Evolutionary conservation across 345 rosid genomes (phyloP), one percentile per base, ranked within the genome.

Genomic region (Luvunga scandens): DNA sequence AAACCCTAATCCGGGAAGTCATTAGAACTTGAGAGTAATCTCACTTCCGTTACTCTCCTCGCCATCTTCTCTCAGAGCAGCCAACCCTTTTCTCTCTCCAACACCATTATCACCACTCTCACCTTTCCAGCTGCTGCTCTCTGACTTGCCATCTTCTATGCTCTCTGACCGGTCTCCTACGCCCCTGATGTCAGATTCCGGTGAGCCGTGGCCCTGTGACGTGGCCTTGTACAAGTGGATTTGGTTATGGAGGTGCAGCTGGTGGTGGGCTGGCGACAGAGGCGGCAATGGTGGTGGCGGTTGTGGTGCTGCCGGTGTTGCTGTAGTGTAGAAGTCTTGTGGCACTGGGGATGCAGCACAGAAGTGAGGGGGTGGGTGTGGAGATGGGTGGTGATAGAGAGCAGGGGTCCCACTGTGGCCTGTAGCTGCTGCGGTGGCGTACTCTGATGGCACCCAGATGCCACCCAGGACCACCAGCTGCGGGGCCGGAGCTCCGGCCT

Each of bases 401-500:
- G 92, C 66, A 6, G 90, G 78, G 27, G 83, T 72, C 24, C 92
- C 94, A 30, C 84, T 79, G 77, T 90, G 89, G 59, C 90, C 86
- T 0, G 82, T 78, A 14, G 50, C 50, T 53, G 87, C 82, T 62
- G 93, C 88, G 1, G 93, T 86, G 75, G 98, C 93, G 69, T 96
- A 96, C 66, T 96, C 99, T 0, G 95, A 92, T 18, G 98, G 97
- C 71, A 96, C 97, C 99, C 97, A 96, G 42, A 96, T 92, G 72
- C 97, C 86, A 13, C 98, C 98, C 76, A 95, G 84, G 84, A 96
- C 95, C 16, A 96, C 93, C 24, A 96, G 85, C 83, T 87, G 98
- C 1, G 95, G 90, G 7, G 90, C 66, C 10, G 87, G 83, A 1
- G 85, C 87, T 67, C 91, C 91, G 24, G 93, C 70, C 42, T 89